Base-by-base conservation (phyloP, 2,329 filamentous ascomycete genomes). In the Biscogniauxia mediterranea region DNA sequence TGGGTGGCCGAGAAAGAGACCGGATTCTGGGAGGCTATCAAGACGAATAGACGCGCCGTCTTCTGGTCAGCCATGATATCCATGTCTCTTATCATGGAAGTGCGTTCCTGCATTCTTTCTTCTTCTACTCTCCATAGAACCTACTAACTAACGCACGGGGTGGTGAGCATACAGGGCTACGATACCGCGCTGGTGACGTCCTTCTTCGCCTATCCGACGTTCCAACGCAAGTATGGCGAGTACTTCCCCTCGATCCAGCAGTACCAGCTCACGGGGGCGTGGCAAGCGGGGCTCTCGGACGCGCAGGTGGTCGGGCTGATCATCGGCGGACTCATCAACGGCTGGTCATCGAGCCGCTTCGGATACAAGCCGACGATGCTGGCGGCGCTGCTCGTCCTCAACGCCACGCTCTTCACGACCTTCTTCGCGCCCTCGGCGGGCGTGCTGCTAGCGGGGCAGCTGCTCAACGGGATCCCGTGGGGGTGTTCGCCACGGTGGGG, bases 261-360 rank as follows among this genome's bases (percentile, higher is more conserved):
- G 6, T 78, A 78, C 57, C 70, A 78, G 60, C 68, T 81, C 42
- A 70, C 74, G 5, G 75, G 75, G 0, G 64, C 74, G 15, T 81
- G 79, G 79, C 78, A 80, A 64, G 72, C 76, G 5, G 78, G 73
- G 3, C 67, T 81, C 3, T 71, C 38, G 38, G 38, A n/a, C 38
- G 38, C 38, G 15, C 15, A 46, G 38, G 38, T 46, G 38, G 69
- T 76, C 3, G 79, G 79, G 2, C 71, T 76, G 32, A 78, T 82
- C 17, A 21, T 80, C 1, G 80, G 80, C 1, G 69, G 79, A 1
- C 69, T 78, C 54, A 57, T 77, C 42, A 78, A 75, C 57, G 78
- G 79, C 9, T 70, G 73, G 55, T 56, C 78, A 21, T 71, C 75
- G 3, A 76, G 81, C 49, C 64, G 69, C 1, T 71, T 67, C 42